These are phyloP conservation scores for Curvularia eragrostidis DNA, from an alignment of 2,329 filamentous ascomycete species.

Conservation along the genomic window DNA sequence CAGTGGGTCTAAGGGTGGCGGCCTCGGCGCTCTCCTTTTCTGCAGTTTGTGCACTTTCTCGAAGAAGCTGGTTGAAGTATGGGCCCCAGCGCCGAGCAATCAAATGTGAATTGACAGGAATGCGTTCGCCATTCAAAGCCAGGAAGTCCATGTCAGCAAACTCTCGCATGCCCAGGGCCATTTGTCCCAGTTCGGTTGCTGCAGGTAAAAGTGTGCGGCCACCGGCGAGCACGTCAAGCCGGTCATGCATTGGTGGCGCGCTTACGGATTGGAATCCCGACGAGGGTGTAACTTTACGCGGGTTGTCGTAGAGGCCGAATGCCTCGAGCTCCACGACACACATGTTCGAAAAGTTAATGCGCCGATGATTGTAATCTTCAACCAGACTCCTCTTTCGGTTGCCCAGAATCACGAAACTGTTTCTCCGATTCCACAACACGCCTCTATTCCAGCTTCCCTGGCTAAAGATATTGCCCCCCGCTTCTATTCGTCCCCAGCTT, in stretches of 20 bases:
- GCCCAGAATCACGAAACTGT: constrained; percentile 93
- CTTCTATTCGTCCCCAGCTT: constrained; percentile 95
- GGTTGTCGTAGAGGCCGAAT: constrained; percentile 97
- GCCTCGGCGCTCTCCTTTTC: constrained; percentile 68
- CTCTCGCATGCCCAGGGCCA: constrained; percentile 80
- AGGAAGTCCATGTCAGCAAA: constrained; percentile 96
- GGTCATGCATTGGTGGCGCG: constrained; percentile 65
- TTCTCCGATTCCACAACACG: constrained; percentile 89
- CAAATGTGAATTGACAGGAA: constrained; percentile 91
- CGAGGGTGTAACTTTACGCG: constrained; percentile 76
- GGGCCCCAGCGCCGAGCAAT: constrained; percentile 90
- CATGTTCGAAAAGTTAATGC: constrained; percentile 96
- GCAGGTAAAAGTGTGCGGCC: constrained; percentile 77
- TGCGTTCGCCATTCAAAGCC: constrained; percentile 86
- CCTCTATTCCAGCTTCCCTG: constrained; percentile 98
- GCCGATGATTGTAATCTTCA: constrained; percentile 96
- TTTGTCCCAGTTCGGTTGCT: constrained; percentile 84
- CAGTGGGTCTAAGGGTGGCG: constrained; percentile 71
- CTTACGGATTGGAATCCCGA: constrained; percentile 87
- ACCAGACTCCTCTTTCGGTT: constrained; percentile 93
- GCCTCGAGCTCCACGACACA: constrained; percentile 97
- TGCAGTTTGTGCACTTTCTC: constrained; percentile 73
- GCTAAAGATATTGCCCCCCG: constrained; percentile 88
- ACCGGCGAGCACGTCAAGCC: constrained; percentile 66
- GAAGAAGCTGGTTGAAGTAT: constrained; percentile 90